A percentile compares a stretch with the other conserved stretches of the same genome.
Evolutionary conservation across 108 stramenopile species (phyloP).

Genomic region (Seminavis robusta): DNA sequence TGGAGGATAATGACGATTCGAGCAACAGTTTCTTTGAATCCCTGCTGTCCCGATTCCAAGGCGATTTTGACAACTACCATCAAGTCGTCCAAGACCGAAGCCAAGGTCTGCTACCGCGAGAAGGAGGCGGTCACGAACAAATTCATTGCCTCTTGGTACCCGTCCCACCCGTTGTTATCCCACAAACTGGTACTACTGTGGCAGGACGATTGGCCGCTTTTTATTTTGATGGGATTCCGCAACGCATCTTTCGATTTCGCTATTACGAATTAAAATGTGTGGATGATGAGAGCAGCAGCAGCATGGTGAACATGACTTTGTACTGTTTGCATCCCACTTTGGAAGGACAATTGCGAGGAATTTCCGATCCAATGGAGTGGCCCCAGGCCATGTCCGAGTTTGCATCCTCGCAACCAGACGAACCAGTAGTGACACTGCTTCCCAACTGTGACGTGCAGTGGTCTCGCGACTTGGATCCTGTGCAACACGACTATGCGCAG

Average conservation of each 20-base stretch:
- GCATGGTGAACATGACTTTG: slow-evolving; percentile 47
- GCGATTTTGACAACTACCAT: slow-evolving; percentile 85
- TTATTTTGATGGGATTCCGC: slow-evolving; percentile 81
- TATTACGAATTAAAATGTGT: slow-evolving; percentile 46
- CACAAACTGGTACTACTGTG: too few relatives aligned
- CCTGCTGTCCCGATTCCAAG: slow-evolving; percentile 52
- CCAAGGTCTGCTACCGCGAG: slow-evolving; percentile 48
- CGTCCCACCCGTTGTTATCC: slow-evolving; percentile 9
- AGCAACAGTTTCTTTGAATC: not conserved
- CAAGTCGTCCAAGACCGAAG: slow-evolving; percentile 73
- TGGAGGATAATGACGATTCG: too few relatives aligned
- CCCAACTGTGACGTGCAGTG: slow-evolving; percentile 67
- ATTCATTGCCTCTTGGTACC: slow-evolving; percentile 82
- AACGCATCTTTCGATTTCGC: slow-evolving; percentile 80
- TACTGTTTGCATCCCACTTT: slow-evolving; percentile 56
- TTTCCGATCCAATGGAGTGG: slow-evolving; percentile 29
- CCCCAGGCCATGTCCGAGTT: not conserved
- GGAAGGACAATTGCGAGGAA: slow-evolving; percentile 39
- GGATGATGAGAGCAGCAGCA: not conserved
- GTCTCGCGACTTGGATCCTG: slow-evolving; percentile 53
- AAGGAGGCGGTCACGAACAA: slow-evolving; percentile 85
- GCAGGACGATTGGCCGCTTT: slow-evolving; percentile 60
- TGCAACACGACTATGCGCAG: slow-evolving; percentile 55
- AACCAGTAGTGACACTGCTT: slow-evolving; percentile 9
- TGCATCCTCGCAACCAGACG: not conserved